Conservation (phyloP, 1,139 yeast species). For the Pichia sp. region DNA sequence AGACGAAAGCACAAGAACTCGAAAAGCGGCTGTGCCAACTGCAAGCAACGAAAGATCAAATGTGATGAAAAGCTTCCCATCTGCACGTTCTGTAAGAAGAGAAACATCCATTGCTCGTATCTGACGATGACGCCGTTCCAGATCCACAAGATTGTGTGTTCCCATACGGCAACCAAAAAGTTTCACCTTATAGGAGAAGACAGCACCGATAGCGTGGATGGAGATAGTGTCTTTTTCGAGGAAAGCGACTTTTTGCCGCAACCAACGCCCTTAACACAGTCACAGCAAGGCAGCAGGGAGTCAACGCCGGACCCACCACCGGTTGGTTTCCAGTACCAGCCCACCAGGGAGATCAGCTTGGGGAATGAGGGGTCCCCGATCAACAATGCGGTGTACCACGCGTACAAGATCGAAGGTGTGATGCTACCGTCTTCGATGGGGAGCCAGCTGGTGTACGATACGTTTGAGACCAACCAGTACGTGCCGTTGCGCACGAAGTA, state of each 20-base stretch:
- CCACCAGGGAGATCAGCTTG: not conserved
- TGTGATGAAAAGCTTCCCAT: conserved; percentile 43
- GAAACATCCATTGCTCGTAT: conserved; percentile 37
- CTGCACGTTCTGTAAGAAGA: conserved; percentile 39
- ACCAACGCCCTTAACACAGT: not conserved
- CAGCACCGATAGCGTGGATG: not conserved
- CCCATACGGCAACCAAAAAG: not conserved
- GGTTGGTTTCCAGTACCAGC: not conserved
- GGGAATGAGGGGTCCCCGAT: not conserved
- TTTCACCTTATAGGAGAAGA: too few species aligned
- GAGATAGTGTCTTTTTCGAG: not conserved
- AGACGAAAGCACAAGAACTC: not conserved
- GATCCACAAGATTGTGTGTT: not conserved
- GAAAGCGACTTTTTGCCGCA: not conserved
- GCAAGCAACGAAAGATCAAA: conserved; percentile 43
- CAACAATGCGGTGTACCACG: not conserved
- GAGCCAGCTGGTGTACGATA: not conserved
- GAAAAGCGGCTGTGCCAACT: conserved; percentile 41
- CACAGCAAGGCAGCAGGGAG: not conserved
- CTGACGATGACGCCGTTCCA: conserved; percentile 27
- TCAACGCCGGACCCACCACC: not conserved
- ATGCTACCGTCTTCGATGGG: not conserved
- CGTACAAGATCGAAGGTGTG: not conserved
- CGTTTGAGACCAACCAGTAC: not conserved
- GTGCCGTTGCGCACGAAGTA: not conserved